Percentiles rank a stretch among this genome's conserved stretches.
These are phyloP conservation scores for Elsinoe perseae DNA, from an alignment of 2,329 filamentous ascomycete genomes.

Conservation along the genomic window DNA sequence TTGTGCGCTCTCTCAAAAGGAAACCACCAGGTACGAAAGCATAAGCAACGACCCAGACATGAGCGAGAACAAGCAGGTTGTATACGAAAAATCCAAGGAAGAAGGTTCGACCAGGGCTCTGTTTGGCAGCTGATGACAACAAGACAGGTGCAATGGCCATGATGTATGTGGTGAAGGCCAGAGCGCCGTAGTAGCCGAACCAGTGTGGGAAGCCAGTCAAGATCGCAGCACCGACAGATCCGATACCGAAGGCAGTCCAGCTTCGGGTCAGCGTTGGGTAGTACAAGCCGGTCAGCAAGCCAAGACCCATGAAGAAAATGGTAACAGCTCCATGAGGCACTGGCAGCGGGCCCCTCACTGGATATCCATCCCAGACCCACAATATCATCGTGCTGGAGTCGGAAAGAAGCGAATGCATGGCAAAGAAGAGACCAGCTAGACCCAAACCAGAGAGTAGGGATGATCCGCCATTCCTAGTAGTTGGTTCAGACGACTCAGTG, in stretches of 20 bases:
- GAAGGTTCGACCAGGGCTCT: slow-evolving; percentile 71
- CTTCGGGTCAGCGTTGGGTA: slow-evolving; percentile 62
- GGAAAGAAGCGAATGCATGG: slow-evolving; percentile 82
- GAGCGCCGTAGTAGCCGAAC: slow-evolving; percentile 79
- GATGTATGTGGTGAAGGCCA: slow-evolving; percentile 68
- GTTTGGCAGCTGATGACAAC: slow-evolving; percentile 66
- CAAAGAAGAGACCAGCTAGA: slow-evolving; percentile 77
- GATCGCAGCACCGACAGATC: slow-evolving; percentile 69
- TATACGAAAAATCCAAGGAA: slow-evolving; percentile 85
- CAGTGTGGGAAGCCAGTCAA: slow-evolving; percentile 74
- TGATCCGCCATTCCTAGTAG: slow-evolving; percentile 43
- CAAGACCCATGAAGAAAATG: slow-evolving; percentile 76
- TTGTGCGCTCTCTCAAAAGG: slow-evolving; percentile 84
- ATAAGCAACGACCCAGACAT: slow-evolving; percentile 97
- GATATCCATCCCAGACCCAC: slow-evolving; percentile 97
- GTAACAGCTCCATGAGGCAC: slow-evolving; percentile 87
- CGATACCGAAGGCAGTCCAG: slow-evolving; percentile 72
- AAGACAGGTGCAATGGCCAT: slow-evolving; percentile 71
- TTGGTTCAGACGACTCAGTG: slow-evolving; percentile 9
- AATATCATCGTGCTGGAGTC: slow-evolving; percentile 98
- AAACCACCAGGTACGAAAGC: slow-evolving; percentile 94
- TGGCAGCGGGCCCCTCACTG: slow-evolving; percentile 76
- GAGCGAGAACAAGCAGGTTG: slow-evolving; percentile 91
- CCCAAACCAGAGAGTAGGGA: slow-evolving; percentile 66
- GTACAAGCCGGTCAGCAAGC: slow-evolving; percentile 68